Percentiles rank a stretch among this genome's conserved stretches.
phyloP scores from a whole-genome alignment of 1,284 basidiomycete species.

The Tilletiopsis washingtonensis region DNA sequence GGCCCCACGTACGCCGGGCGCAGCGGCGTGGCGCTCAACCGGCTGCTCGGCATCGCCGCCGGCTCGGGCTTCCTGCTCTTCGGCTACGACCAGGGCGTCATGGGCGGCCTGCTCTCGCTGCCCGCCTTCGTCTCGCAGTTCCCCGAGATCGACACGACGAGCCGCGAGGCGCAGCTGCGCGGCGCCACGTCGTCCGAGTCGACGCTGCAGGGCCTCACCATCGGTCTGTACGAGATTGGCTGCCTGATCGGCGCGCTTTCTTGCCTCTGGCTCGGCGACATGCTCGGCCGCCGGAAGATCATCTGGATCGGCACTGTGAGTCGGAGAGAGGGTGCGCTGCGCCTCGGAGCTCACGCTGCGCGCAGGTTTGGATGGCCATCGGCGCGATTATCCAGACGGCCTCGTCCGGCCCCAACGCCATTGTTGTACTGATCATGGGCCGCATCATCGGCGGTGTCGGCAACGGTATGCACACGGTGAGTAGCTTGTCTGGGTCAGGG shows the following conservation, averaged over 20 bases:
- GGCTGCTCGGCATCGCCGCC: conserved; percentile 37
- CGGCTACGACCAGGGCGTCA: conserved; percentile 45
- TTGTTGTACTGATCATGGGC: conserved; percentile 36
- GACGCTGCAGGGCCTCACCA: conserved; percentile 32
- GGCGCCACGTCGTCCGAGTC: conserved; percentile 20
- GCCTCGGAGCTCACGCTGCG: background rate
- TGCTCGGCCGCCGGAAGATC: conserved; percentile 35
- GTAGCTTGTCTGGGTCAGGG: no score
- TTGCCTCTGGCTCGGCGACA: conserved; percentile 37
- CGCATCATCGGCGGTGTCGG: conserved; percentile 42
- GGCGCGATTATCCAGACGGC: conserved; percentile 33
- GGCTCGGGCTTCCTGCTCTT: conserved; percentile 42
- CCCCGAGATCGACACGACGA: conserved; percentile 31
- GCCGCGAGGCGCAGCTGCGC: background rate
- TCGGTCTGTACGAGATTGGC: conserved; percentile 43
- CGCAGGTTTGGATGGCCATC: conserved; percentile 25
- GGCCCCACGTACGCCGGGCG: conserved; percentile 26
- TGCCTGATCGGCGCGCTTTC: conserved; percentile 42
- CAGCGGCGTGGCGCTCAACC: conserved; percentile 25
- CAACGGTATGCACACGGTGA: conserved; percentile 45
- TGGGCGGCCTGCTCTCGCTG: conserved; percentile 40
- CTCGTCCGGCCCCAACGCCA: conserved; percentile 17
- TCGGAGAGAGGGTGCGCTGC: background rate
- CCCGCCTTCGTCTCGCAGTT: conserved; percentile 25
- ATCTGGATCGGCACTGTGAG: conserved; percentile 34